Evolutionary conservation across 2,329 filamentous ascomycete species (phyloP), one percentile per base, ranked within the genome.

Genomic region (Ophiostoma tasmaniense): DNA sequence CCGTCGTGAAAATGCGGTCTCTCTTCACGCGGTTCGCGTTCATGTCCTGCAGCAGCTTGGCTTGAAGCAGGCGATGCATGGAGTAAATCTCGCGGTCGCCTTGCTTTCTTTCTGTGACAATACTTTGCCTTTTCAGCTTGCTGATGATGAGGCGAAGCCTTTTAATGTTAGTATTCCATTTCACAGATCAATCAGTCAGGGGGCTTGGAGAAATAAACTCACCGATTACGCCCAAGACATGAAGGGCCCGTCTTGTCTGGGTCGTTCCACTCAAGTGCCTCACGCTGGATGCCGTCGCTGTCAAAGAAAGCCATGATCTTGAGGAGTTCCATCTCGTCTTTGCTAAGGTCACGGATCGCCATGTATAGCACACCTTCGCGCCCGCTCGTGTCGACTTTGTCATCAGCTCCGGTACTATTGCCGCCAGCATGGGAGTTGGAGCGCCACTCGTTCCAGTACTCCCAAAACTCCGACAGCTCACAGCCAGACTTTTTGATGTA

Each of bases 381-480:
- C 5, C 69, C 35, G 8, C 71, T 70, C 0, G 66, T 62, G 3
- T 67, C 68, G 28, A 62, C 66, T 0, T 59, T 69, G 35, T 66
- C 64, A 0, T 20, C 42, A 6, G 14, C 20, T 4, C 13, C 25
- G 0, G 7, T n/a, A 0, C 25, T 39, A n/a, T 55, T 37, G 22
- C 14, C 13, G 1, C 30, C 33, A 28, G 33, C 5, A 22, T 10
- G 28, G 64, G 14, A 30, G 20, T 8, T 39, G 8, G 28, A 42
- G 1, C 69, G 70, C 71, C 70, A 72, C 13, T 71, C 71, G 42
- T 71, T 71, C 71, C 71, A 72, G 50, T 71, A 70, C 17, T 71
- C 68, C 71, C 70, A 72, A 22, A 73, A 71, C n/a, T 73, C 69
- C 0, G 67, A 70, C 37, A 72, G 64, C 0, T 69, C 68, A 22